Conservation (phyloP, 257 asterid genomes). For the Fraxinus quadrangulata region DNA sequence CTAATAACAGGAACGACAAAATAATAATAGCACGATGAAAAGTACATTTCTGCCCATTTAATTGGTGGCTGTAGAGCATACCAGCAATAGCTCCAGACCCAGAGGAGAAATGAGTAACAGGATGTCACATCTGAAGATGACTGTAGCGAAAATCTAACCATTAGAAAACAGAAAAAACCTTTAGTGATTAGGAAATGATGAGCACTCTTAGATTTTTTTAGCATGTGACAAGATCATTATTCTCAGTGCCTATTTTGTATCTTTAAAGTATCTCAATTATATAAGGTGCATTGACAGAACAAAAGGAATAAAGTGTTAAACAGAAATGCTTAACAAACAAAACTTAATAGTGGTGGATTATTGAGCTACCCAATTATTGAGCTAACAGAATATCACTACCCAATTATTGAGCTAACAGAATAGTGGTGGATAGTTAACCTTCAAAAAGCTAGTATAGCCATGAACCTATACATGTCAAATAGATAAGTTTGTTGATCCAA, state of each 20-base stretch:
- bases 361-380: neutral
- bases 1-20: neutral
- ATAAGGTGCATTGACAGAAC: neutral
- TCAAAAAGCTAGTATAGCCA: neutral
- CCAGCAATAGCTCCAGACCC: conserved; percentile 87
- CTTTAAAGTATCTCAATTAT: neutral
- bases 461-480: neutral
- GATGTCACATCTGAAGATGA: conserved; percentile 89
- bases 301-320: neutral
- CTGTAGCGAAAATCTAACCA: conserved; percentile 77
- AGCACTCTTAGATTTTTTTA: neutral
- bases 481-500: conserved; percentile 13
- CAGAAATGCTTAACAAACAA: neutral
- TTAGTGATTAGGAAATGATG: conserved; percentile 30
- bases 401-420: neutral
- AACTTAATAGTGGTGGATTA: neutral
- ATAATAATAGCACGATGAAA: conserved; percentile 3
- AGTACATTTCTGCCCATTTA: conserved; percentile 16
- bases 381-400: neutral
- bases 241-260: neutral
- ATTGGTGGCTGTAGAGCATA: conserved; percentile 36
- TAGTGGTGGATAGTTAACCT: neutral
- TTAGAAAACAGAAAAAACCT: conserved; percentile 34
- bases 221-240: conserved; percentile 11
- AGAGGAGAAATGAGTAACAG: conserved; percentile 76